A percentile compares a stretch with the other conserved stretches of the same genome.
Conservation (phyloP, 768 basidiomycete species). For the Suillus subaureus region DNA sequence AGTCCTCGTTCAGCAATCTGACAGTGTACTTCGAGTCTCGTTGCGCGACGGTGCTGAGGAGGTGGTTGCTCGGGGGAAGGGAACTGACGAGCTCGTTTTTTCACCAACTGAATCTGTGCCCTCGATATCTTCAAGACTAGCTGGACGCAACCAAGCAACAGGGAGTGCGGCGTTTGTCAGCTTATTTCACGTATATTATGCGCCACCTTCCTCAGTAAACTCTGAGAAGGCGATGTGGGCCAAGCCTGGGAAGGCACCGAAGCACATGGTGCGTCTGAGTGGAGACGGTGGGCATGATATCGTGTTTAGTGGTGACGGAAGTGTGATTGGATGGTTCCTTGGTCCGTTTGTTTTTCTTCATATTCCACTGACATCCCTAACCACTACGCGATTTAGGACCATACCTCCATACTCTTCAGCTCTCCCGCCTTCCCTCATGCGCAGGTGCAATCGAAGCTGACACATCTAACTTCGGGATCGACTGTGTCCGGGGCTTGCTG, state of each 20-base stretch:
- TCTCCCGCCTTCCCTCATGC: constrained; percentile 55
- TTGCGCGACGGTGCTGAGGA: constrained; percentile 47
- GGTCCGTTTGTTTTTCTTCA: constrained; percentile 42
- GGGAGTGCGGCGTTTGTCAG: constrained; percentile 65
- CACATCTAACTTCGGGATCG: constrained; percentile 56
- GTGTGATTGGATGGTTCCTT: constrained; percentile 71
- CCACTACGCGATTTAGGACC: constrained; percentile 46
- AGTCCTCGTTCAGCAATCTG: constrained; percentile 61
- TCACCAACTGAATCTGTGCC: constrained; percentile 27
- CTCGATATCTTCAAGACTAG: background rate
- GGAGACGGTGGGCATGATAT: constrained; percentile 76
- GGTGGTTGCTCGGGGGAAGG: constrained; percentile 54
- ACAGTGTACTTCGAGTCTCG: constrained; percentile 52
- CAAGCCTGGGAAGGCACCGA: constrained; percentile 67
- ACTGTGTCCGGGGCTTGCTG: constrained; percentile 59
- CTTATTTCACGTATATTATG: constrained; percentile 67
- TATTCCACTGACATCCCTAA: constrained; percentile 3
- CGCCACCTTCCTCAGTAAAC: constrained; percentile 42
- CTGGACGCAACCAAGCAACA: constrained; percentile 24
- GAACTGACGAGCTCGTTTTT: constrained; percentile 58
- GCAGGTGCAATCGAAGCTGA: constrained; percentile 51
- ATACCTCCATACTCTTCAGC: constrained; percentile 62
- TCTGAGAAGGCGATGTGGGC: constrained; percentile 60
- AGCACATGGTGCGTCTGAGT: constrained; percentile 61
- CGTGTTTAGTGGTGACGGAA: constrained; percentile 64